Evolutionary conservation across 148 eudicot genomes (phyloP).

Genomic region (Pharnaceum exiguum): DNA sequence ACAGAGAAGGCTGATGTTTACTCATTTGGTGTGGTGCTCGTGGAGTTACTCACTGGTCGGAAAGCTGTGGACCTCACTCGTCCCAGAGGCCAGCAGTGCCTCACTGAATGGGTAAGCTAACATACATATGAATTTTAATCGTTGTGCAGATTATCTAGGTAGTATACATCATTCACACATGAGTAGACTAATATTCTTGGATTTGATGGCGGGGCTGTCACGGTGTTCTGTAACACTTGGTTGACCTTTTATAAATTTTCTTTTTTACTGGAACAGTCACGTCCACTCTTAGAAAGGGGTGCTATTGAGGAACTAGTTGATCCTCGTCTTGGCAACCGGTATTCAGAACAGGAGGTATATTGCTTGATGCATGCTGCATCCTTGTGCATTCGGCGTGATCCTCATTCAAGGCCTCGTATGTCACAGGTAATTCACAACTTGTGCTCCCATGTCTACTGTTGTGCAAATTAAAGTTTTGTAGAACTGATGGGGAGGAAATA

Average conservation of each 20-base stretch:
- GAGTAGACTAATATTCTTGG: too few species aligned
- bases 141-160: too few species aligned
- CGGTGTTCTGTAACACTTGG: background rate
- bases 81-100: constrained; percentile 73
- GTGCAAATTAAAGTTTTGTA: too few species aligned
- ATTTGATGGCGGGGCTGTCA: too few species aligned
- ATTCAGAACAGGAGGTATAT: constrained; percentile 66
- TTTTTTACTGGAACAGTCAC: constrained; percentile 44
- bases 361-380: constrained; percentile 90
- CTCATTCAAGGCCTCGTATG: constrained; percentile 89
- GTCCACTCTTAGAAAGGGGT: constrained; percentile 61
- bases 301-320: constrained; percentile 69
- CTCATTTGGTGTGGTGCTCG: constrained; percentile 69
- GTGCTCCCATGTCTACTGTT: too few species aligned
- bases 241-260: background rate
- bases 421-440: constrained; percentile 68
- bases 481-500: too few species aligned
- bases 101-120: constrained; percentile 85
- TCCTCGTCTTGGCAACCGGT: constrained; percentile 54
- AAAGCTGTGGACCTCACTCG: constrained; percentile 72
- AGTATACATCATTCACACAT: too few species aligned
- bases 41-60: constrained; percentile 65
- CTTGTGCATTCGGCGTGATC: constrained; percentile 74
- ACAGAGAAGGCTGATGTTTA: constrained; percentile 79
- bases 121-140: background rate